Evolutionary conservation across 768 basidiomycete genomes (phyloP).

Genomic region (Boletus patriciae): DNA sequence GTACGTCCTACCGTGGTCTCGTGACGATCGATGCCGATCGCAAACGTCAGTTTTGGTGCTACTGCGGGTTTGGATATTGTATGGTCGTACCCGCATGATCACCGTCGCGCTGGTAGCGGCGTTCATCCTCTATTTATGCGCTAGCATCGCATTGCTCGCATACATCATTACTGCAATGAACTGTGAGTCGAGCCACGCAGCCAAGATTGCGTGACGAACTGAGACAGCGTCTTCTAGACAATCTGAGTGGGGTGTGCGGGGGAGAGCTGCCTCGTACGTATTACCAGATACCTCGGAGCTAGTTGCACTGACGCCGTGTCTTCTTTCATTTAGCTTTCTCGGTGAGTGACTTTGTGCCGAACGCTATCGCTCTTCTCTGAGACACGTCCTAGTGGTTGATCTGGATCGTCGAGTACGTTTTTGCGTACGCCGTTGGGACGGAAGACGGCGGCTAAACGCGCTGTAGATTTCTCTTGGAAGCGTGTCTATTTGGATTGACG

Average conservation of each 20-base stretch:
- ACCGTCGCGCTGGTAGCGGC: not conserved
- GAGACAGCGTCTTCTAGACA: not conserved
- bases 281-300: not conserved
- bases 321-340: not conserved
- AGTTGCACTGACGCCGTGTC: not conserved
- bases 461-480: not conserved
- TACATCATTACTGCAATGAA: not conserved
- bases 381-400: not conserved
- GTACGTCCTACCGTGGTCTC: not conserved
- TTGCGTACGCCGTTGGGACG: not conserved
- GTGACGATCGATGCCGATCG: not conserved
- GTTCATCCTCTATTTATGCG: not conserved
- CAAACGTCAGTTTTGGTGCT: not conserved
- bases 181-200: not conserved
- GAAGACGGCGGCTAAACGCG: not conserved
- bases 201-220: not conserved
- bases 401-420: not conserved
- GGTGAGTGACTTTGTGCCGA: not conserved
- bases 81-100: not conserved
- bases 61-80: slow-evolving; percentile 2
- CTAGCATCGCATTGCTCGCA: not conserved
- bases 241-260: not conserved
- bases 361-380: not conserved
- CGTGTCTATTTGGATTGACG: not conserved
- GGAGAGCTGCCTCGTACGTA: not conserved